Percentiles rank a stretch among this genome's conserved stretches.
Conservation (phyloP, 192 early-diverging fungal genomes). For the Chytriomyces sp. region DNA sequence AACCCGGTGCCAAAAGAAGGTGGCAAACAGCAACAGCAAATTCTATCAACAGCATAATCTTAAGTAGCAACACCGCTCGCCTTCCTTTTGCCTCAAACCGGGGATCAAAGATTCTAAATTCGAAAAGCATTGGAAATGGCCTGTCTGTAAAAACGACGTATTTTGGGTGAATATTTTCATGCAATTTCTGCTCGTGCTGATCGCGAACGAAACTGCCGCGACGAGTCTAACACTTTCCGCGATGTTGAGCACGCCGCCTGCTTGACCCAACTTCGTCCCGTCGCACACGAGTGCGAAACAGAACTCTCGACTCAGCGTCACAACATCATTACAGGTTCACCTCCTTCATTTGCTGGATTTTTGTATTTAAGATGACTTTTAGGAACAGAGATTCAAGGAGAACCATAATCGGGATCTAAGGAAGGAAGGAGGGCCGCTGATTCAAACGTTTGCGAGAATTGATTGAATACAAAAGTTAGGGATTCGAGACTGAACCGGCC, state of each 20-base stretch:
- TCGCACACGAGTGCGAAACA: slow-evolving; percentile 23
- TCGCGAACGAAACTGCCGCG: neutral
- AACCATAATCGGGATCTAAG: slow-evolving; percentile 44
- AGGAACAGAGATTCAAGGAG: slow-evolving; percentile 27
- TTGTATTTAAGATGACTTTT: neutral
- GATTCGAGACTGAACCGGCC: neutral
- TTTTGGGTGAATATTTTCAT: neutral
- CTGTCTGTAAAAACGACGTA: neutral
- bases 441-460: slow-evolving; percentile 41
- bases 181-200: neutral
- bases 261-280: slow-evolving; percentile 9
- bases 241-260: slow-evolving; percentile 2
- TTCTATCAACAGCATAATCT: neutral
- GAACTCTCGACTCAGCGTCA: slow-evolving; percentile 27
- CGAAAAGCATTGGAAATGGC: neutral
- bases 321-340: slow-evolving; percentile 44
- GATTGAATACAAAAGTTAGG: slow-evolving; percentile 42
- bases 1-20: neutral
- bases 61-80: neutral
- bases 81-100: neutral
- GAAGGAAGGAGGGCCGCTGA: slow-evolving; percentile 42
- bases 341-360: neutral
- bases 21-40: slow-evolving; percentile 12
- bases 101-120: neutral
- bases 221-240: slow-evolving; percentile 31